Evolutionary conservation across 106 monocot species (phyloP), one percentile per base, ranked within the genome.

Genomic region (Dendrobium catenatum): DNA sequence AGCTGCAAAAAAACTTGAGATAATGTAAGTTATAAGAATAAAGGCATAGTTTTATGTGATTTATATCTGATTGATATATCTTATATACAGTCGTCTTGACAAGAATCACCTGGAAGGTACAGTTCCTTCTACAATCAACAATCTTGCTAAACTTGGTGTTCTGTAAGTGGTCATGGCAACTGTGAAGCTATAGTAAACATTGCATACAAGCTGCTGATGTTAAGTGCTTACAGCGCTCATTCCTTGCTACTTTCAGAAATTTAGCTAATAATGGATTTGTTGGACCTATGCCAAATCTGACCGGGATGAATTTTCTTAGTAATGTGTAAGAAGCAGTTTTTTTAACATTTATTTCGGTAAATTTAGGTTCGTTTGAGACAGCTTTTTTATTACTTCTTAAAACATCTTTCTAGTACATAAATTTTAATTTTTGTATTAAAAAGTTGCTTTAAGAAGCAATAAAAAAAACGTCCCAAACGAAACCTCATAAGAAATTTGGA

Each of bases 281-380:
- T 31, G 82, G 82, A 13, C 40, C 82, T 17, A 61, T 82, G 61
- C 82, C 76, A 82, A 76, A 88, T 59, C 79, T 91, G 0, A 81
- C 87, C 24, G 85, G 81, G 54, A 85, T 91, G 91, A 80, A 24
- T 42, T 13, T 75, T 68, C 78, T 89, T 16, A 74, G 37, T 66
- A 82, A 68, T 56, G 54, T 89, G 88, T 89, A 85, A 55, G 88
- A 37, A 37, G 1, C 26, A 16, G 10, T 74, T 27, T 5, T 33
- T 68, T 2, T 61, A 31, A 83, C 42, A 80, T 80, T 75, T 79
- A 81, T 78, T 85, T 70, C 16, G 31, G 6, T 33, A 33, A 70
- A 70, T 31, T 31, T 31, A 31, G 31, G 31, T 31, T 31, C 1
- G 1, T 31, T 31, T 31, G 31, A 1, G 1, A 31, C 31, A 31